Base-by-base conservation (phyloP, 768 basidiomycete genomes). In the Exidia glandulosa region DNA sequence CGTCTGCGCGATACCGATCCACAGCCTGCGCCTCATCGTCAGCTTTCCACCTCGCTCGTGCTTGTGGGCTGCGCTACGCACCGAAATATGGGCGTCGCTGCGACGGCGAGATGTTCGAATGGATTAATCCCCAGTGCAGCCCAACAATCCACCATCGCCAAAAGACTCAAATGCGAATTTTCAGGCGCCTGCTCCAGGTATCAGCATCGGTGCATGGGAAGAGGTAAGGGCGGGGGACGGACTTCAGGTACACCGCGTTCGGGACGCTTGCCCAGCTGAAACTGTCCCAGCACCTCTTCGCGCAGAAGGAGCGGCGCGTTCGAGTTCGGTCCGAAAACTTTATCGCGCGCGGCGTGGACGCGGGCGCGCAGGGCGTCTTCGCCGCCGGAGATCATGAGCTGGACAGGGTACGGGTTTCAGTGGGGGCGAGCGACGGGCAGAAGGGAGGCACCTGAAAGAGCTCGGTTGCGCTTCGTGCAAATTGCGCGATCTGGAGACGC, bases 101-200 rank as follows among this genome's bases (percentile, higher is more conserved):
- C 95, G 50, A 98, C 83, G 7, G 87, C 81, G 63, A 98, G 84
- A 74, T 98, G 94, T 33, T 82, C 84, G 69, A 90, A 95, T 0
- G 96, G 96, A 58, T 89, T 82, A 68, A 96, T 94, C 0, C 77
- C 75, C 57, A 98, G 82, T 57, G 82, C 81, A 7, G 90, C 87
- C 96, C 96, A 99, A 66, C 90, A 94, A 72, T 99, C 96, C 23
- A 97, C 96, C 94, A 99, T 98, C 16, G 94, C 94, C 55, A 98
- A 82, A 7, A 99, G 79, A 9, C 91, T 86, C 59, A 98, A 83
- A 70, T 99, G 95, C 1, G 92, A 94, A 70, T 98, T 97, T 7
- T 82, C 81, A 7, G 79, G 74, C 61, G 79, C 59, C 2, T 57
- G 10, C 7, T 47, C 27, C 27, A 29, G 55, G 50, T n/a, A n/a